Evolutionary conservation across 306 rosid genomes (phyloP).

Genomic region (Heteromeles arbutifolia): DNA sequence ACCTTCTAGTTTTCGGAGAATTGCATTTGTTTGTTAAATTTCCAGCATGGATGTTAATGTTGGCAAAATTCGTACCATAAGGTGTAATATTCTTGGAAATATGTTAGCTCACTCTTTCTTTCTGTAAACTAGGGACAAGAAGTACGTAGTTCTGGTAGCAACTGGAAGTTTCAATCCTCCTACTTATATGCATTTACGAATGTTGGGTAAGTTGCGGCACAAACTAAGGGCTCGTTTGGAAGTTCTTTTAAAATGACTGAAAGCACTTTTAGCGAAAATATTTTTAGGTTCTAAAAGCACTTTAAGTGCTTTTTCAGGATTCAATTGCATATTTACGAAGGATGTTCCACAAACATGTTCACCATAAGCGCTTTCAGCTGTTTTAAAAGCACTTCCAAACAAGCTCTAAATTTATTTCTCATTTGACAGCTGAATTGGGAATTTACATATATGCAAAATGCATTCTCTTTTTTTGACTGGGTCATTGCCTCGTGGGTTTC

Average conservation of each 20-base stretch:
- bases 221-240: too few relatives aligned
- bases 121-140: constrained; percentile 37
- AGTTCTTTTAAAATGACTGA: too few relatives aligned
- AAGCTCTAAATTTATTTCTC: neutral
- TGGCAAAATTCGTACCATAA: neutral
- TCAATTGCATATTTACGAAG: too few relatives aligned
- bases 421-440: neutral
- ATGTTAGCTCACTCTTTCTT: neutral
- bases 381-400: too few relatives aligned
- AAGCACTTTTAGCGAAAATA: too few relatives aligned
- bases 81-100: neutral
- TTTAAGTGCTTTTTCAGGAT: too few relatives aligned
- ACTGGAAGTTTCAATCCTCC: constrained; percentile 96
- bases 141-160: constrained; percentile 57
- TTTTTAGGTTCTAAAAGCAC: too few relatives aligned
- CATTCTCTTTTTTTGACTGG: neutral
- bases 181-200: constrained; percentile 87
- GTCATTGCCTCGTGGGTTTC: neutral
- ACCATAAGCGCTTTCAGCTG: too few relatives aligned
- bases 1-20: neutral
- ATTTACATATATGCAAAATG: neutral
- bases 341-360: too few relatives aligned
- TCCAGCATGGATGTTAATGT: neutral
- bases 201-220: constrained; percentile 56
- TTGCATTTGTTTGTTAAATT: neutral